phyloP scores from a whole-genome alignment of 345 rosid genomes.

The Salix caprea region DNA sequence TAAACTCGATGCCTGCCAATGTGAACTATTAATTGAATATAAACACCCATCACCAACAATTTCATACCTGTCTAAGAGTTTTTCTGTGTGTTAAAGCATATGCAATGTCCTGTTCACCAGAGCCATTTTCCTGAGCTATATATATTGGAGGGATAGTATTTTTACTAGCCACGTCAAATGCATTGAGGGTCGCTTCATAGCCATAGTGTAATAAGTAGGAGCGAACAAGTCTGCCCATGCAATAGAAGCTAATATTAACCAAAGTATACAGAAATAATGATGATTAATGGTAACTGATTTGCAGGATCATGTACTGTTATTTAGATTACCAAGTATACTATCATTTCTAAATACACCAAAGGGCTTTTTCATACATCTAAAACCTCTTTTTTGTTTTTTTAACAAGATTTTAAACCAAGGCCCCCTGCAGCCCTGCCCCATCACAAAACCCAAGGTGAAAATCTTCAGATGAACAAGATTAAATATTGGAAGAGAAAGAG shows the following conservation, averaged over 20 bases:
- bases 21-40: not conserved
- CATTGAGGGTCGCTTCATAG: slow-evolving; percentile 83
- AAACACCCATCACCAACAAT: not conserved
- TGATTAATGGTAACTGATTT: not conserved
- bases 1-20: not conserved
- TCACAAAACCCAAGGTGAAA: not conserved
- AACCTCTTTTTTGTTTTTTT: not conserved
- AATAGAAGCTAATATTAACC: slow-evolving; percentile 2
- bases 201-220: slow-evolving; percentile 90
- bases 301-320: not conserved
- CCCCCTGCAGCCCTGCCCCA: not conserved
- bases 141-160: slow-evolving; percentile 64
- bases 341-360: not conserved
- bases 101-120: slow-evolving; percentile 49
- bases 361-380: not conserved
- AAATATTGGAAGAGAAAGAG: not conserved
- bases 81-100: slow-evolving; percentile 76
- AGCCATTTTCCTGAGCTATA: slow-evolving; percentile 59
- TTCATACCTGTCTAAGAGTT: slow-evolving; percentile 71
- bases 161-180: slow-evolving; percentile 76
- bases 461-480: not conserved
- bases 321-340: not conserved
- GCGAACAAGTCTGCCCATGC: slow-evolving; percentile 66
- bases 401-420: not conserved
- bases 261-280: not conserved